phyloP scores from a whole-genome alignment of 768 basidiomycete genomes.

The Leccinum aurantiacum region DNA sequence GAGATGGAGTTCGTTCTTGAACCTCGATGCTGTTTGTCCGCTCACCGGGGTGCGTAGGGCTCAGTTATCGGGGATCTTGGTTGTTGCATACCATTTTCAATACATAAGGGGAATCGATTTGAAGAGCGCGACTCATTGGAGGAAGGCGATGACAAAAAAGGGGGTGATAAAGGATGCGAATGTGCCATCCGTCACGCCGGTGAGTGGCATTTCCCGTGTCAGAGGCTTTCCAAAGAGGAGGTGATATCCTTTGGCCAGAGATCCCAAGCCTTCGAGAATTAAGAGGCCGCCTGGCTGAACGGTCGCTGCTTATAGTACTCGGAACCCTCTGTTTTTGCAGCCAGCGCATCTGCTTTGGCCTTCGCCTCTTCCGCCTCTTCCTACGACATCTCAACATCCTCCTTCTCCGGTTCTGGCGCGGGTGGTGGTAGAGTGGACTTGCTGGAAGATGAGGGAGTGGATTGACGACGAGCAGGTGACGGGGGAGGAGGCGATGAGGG shows the following conservation, averaged over 20 bases:
- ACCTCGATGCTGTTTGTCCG: too few relatives aligned
- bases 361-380: conserved; percentile 69
- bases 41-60: too few relatives aligned
- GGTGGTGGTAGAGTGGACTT: conserved; percentile 41
- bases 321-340: conserved; percentile 71
- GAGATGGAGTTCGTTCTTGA: too few relatives aligned
- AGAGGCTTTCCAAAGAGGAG: conserved; percentile 47
- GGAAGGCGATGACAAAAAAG: too few relatives aligned
- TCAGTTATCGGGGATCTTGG: too few relatives aligned
- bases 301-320: conserved; percentile 85
- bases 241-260: too few relatives aligned
- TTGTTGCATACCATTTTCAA: too few relatives aligned
- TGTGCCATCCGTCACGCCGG: too few relatives aligned
- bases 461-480: conserved; percentile 31
- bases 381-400: conserved; percentile 67
- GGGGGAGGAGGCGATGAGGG: conserved; percentile 5
- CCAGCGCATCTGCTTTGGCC: conserved; percentile 76
- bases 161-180: too few relatives aligned
- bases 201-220: too few relatives aligned
- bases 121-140: too few relatives aligned
- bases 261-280: conserved; percentile 66
- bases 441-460: conserved; percentile 41
- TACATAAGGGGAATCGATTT: too few relatives aligned
- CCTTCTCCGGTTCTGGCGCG: conserved; percentile 33
- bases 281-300: conserved; percentile 73